These are phyloP conservation scores for Paramecium pentaurelia DNA, from an alignment of 73 alveolate genomes.

Conservation along the genomic window DNA sequence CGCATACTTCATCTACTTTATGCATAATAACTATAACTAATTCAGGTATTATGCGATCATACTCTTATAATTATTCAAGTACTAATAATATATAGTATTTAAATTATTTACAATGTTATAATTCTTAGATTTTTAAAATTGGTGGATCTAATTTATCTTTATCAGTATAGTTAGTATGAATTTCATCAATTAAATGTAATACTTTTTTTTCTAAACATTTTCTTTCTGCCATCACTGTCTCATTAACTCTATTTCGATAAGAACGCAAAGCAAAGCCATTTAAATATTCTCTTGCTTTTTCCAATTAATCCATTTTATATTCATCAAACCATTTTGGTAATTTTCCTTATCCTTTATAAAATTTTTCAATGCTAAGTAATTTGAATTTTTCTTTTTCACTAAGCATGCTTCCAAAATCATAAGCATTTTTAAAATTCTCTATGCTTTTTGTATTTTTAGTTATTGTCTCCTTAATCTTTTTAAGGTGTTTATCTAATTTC, in stretches of 20 bases:
- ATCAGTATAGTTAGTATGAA: neutral
- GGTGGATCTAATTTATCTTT: neutral
- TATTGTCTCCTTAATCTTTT: neutral
- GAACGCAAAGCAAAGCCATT: slow-evolving; percentile 1
- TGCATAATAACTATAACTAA: neutral
- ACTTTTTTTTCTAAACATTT: neutral
- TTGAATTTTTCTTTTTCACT: neutral
- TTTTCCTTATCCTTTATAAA: neutral
- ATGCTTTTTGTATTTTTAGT: neutral
- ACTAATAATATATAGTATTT: neutral
- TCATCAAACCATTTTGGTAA: slow-evolving; percentile 26
- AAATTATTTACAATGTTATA: neutral
- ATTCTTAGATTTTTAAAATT: neutral
- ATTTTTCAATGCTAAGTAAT: neutral
- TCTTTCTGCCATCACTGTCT: neutral
- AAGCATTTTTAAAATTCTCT: neutral
- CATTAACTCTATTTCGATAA: slow-evolving; percentile 17
- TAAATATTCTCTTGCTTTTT: neutral
- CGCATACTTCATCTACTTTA: neutral
- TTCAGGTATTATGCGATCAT: slow-evolving; percentile 22
- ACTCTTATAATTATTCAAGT: neutral
- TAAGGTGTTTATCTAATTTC: neutral
- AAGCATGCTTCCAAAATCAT: neutral
- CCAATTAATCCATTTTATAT: slow-evolving; percentile 18
- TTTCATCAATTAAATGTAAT: neutral